A percentile compares a stretch with the other conserved stretches of the same genome.
Evolutionary conservation across 768 basidiomycete genomes (phyloP).

Genomic region (Mycena latifolia): DNA sequence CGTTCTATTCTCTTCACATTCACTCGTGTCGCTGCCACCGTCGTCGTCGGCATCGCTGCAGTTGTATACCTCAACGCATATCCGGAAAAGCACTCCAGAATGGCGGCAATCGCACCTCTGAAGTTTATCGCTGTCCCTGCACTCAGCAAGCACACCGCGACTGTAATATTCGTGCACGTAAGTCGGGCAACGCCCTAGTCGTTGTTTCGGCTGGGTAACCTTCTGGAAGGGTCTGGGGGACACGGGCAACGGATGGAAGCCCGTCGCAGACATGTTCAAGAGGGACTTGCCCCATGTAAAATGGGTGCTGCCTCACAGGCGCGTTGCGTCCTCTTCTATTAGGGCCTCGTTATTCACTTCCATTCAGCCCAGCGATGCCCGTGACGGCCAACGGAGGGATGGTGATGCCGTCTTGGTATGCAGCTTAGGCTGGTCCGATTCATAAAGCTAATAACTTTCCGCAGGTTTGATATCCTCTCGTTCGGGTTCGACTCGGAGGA

Average conservation of each 20-base stretch:
- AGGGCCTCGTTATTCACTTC: conserved; percentile 28
- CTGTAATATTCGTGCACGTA: conserved; percentile 92
- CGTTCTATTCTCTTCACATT: background rate
- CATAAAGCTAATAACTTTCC: too few relatives aligned
- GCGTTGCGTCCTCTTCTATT: conserved; percentile 45
- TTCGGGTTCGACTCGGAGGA: conserved; percentile 74
- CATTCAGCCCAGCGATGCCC: conserved; percentile 61
- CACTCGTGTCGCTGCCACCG: conserved; percentile 9
- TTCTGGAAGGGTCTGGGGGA: conserved; percentile 76
- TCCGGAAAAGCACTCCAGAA: conserved; percentile 27
- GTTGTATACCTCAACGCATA: conserved; percentile 26
- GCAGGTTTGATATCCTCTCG: conserved; percentile 77
- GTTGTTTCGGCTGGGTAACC: conserved; percentile 14
- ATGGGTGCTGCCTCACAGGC: conserved; percentile 92
- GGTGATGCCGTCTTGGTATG: conserved; percentile 75
- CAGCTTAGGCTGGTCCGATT: too few relatives aligned
- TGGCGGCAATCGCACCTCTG: conserved; percentile 53
- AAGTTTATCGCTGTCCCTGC: conserved; percentile 69
- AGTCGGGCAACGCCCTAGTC: conserved; percentile 41
- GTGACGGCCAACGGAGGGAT: conserved; percentile 84
- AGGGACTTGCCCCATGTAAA: conserved; percentile 79
- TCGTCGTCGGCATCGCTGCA: conserved; percentile 36
- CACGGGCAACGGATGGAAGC: conserved; percentile 68
- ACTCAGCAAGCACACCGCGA: conserved; percentile 79
- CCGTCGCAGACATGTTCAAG: conserved; percentile 78